Evolutionary conservation across 345 rosid species (phyloP).

Genomic region (Geranium rotundifolium): DNA sequence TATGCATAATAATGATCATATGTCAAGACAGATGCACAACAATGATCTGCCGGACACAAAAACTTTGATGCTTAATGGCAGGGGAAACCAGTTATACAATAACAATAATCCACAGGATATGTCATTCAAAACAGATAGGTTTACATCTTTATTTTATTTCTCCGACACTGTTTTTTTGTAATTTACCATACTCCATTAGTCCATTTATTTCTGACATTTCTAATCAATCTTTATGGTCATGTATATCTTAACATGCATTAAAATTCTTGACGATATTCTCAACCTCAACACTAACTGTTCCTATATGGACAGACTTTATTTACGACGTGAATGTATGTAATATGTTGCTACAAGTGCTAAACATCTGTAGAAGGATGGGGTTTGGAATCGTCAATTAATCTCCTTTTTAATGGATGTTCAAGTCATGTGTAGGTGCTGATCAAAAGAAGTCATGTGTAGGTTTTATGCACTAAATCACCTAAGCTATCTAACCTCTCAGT

Average conservation of each 20-base stretch:
- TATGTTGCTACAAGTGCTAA: background rate
- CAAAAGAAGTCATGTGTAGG: no score
- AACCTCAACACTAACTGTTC: background rate
- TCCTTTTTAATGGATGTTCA: no score
- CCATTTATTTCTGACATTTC: background rate
- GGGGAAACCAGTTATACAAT: slow-evolving; percentile 14
- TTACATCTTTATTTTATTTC: slow-evolving; percentile 6
- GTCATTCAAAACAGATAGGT: slow-evolving; percentile 25
- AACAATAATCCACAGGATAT: slow-evolving; percentile 20
- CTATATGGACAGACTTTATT: background rate
- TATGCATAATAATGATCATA: slow-evolving; percentile 8
- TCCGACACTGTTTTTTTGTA: background rate
- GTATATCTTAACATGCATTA: background rate
- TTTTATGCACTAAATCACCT: background rate
- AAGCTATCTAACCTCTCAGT: background rate
- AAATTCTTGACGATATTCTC: background rate
- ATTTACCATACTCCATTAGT: background rate
- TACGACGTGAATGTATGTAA: background rate
- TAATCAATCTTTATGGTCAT: background rate
- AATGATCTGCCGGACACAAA: slow-evolving; percentile 6
- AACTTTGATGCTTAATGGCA: slow-evolving; percentile 14
- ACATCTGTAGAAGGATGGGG: background rate
- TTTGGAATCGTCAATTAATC: background rate
- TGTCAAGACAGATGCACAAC: slow-evolving; percentile 16
- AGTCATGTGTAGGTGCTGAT: no score